Base-by-base conservation (phyloP, 108 stramenopile species). In the Pseudonitzschia delicatissima region DNA sequence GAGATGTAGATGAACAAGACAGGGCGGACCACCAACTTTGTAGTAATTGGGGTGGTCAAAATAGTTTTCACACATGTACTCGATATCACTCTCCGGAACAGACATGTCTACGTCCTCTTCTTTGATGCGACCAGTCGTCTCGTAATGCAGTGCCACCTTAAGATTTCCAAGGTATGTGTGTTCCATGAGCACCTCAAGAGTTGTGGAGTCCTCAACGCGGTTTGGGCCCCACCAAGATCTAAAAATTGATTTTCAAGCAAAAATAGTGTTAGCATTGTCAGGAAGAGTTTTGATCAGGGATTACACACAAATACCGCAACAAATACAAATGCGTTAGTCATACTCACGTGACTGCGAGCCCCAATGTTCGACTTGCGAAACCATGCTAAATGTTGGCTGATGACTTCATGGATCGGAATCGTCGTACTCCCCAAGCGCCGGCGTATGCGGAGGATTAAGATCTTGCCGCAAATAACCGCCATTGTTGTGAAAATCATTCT, bases 381-480 rank as follows among this genome's bases (percentile, higher is more conserved):
- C 82, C 82, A 82, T 21, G 72, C 81, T 77, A 82, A 36, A 34
- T 82, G 81, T 28, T 77, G 81, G 2, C 21, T 45, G 39, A 82
- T 67, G 1, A 78, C 74, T 4, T 39, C 64, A n/a, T 36, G 77
- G 76, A 23, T 72, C 53, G 15, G 48, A 27, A 55, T 79, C 78
- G 48, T 82, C 66, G 47, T 82, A 82, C 33, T 78, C 72, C 0
- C 81, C 81, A 0, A 82, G 64, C 34, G 17, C 5, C 17, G 69
- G 69, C 9, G 29, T 18, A 34, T 78, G 77, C 5, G 52, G 64
- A 3, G 71, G 77, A 3, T 53, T 5, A 3, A 82, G 57, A 26
- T 67, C 45, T 49, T 60, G 47, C 6, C 81, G 69, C 4, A 82
- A 23, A 44, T 78, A 82, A 1, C 65, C 64, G 2, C 65, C 66